Base-by-base conservation (phyloP, 208 protist species). In the Acanthamoeba divionensis region DNA sequence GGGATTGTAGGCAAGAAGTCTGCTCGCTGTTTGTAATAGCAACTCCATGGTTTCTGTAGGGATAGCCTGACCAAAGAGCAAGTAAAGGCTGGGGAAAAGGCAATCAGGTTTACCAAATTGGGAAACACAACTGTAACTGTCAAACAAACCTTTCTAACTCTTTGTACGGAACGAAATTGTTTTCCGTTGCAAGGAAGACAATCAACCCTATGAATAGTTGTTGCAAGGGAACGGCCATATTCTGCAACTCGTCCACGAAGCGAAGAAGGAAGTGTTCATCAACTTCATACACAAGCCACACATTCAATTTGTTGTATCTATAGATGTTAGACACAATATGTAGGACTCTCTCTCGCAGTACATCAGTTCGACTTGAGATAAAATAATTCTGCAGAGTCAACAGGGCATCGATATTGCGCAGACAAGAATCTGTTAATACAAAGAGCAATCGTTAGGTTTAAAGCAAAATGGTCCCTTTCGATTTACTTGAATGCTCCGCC, bases 351-450 rank as follows among this genome's bases (percentile, higher is more conserved):
- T 83, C 73, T 8, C 73, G 45, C 50, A 83, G 50, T 33, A 54
- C 41, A 15, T 83, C 73, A 36, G n/a, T 62, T 54, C 63, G 57
- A 54, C 73, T 83, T 13, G 73, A 47, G 24, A 83, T 83, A 33
- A 83, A 83, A 33, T 83, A 83, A 54, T 83, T 83, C 48, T 83
- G 73, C 2, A 83, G 73, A 6, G 73, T 54, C 21, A 83, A 31
- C 47, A 83, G 29, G 7, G 73, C 73, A n/a, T 83, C 73, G 24
- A 83, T 83, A 54, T 83, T 83, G 24, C 73, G 73, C 13, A 83
- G 36, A 33, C 73, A 83, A 2, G 73, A 47, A 50, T 62, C 44
- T 57, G 45, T 52, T 10, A 75, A 41, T 52, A 75, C 15, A 75
- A 6, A 24, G 24, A 75, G 26, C 7, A 67, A 9, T 29, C 26